phyloP scores from a whole-genome alignment of 148 eudicot genomes.

The Amaranthus hypochondriacus region DNA sequence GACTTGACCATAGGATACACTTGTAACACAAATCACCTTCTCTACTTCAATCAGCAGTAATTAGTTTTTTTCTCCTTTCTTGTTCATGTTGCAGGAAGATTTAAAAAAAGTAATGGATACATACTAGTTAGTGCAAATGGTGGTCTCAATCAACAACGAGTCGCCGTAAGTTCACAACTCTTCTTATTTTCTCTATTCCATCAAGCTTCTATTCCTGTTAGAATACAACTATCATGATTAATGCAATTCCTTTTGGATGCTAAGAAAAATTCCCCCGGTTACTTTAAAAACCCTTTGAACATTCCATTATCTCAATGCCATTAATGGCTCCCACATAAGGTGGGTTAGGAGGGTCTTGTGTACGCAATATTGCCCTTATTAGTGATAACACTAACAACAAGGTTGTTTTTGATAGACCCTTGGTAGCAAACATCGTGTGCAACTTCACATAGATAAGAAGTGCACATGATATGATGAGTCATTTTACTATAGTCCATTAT shows the following conservation, averaged over 20 bases:
- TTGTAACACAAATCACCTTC: background rate
- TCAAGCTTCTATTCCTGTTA: background rate
- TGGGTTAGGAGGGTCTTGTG: no score
- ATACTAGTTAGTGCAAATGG: conserved; percentile 91
- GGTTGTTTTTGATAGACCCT: no score
- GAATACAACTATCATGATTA: background rate
- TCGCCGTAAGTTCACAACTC: conserved; percentile 63
- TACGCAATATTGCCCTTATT: no score
- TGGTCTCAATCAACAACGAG: conserved; percentile 94
- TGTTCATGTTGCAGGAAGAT: conserved; percentile 43
- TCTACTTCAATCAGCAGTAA: background rate
- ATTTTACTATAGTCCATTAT: no score
- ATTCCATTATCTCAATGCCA: no score
- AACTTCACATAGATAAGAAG: no score
- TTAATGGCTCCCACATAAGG: no score
- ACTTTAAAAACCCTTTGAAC: background rate
- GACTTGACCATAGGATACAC: background rate
- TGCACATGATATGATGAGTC: no score
- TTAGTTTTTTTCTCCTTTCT: background rate
- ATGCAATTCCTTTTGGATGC: background rate
- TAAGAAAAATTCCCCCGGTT: background rate
- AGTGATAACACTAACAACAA: no score
- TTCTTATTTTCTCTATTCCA: background rate
- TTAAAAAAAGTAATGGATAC: conserved; percentile 49
- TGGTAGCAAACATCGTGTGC: no score